Percentiles rank a stretch among this genome's conserved stretches.
Evolutionary conservation across 2,329 filamentous ascomycete species (phyloP).

Genomic region (Fusarium decemcellulare): DNA sequence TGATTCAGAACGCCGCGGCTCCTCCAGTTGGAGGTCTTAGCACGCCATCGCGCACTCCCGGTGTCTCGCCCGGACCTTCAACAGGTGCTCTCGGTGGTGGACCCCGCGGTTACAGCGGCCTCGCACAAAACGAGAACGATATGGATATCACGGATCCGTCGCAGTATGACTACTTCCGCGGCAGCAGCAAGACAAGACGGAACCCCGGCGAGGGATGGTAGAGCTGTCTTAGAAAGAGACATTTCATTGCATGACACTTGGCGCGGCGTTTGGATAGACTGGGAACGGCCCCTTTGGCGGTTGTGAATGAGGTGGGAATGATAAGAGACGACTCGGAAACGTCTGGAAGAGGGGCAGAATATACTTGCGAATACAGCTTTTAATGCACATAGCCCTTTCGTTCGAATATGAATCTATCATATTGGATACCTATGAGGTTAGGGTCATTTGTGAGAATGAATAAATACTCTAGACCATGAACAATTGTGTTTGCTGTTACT

Average conservation of each 20-base stretch:
- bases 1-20: constrained; percentile 67
- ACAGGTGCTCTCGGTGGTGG: constrained; percentile 70
- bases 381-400: constrained; percentile 33
- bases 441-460: too few relatives aligned
- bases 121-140: constrained; percentile 67
- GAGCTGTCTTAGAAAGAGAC: constrained; percentile 15
- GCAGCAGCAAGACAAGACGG: constrained; percentile 47
- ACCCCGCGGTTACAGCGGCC: constrained; percentile 70
- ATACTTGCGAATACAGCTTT: constrained; percentile 40
- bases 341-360: constrained; percentile 18
- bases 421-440: background rate
- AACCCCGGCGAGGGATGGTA: constrained; percentile 59
- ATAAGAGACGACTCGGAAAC: constrained; percentile 29
- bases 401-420: constrained; percentile 1
- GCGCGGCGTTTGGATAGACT: constrained; percentile 51
- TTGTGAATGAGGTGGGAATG: constrained; percentile 34
- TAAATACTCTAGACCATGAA: too few relatives aligned
- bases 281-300: constrained; percentile 27
- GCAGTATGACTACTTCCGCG: constrained; percentile 72
- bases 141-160: constrained; percentile 57
- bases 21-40: constrained; percentile 59
- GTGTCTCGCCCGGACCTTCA: constrained; percentile 56
- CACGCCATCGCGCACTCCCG: constrained; percentile 41
- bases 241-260: constrained; percentile 38
- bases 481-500: too few relatives aligned